These are phyloP conservation scores for Geotrichum europaeum DNA, from an alignment of 1,139 yeast species.

Conservation along the genomic window DNA sequence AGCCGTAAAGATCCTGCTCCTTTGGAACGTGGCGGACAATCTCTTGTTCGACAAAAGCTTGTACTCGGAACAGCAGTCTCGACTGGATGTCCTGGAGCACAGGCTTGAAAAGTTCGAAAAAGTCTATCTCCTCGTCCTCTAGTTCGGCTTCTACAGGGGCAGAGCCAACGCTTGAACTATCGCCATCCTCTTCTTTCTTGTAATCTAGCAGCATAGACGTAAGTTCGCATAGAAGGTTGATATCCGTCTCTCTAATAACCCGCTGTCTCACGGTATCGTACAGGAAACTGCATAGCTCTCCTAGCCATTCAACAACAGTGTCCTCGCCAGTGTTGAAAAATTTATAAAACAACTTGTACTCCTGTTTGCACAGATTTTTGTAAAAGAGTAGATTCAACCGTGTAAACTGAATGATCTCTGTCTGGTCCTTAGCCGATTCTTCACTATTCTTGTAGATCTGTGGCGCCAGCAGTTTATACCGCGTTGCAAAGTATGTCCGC, in stretches of 20 bases:
- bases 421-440: constrained; percentile 23
- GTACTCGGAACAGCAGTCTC: constrained; percentile 71
- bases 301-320: constrained; percentile 50
- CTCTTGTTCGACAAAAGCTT: constrained; percentile 61
- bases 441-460: constrained; percentile 35
- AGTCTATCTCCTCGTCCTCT: constrained; percentile 36
- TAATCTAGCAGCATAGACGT: constrained; percentile 64
- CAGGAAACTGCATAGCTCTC: constrained; percentile 62
- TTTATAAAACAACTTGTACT: constrained; percentile 49
- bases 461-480: constrained; percentile 45
- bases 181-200: constrained; percentile 49
- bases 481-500: constrained; percentile 52
- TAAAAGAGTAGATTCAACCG: constrained; percentile 31
- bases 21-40: constrained; percentile 62
- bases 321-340: constrained; percentile 43
- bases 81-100: constrained; percentile 72
- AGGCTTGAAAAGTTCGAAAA: constrained; percentile 61
- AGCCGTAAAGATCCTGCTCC: constrained; percentile 53
- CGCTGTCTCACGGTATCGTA: constrained; percentile 63
- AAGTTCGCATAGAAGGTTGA: constrained; percentile 65
- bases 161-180: constrained; percentile 15
- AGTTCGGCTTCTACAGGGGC: not conserved
- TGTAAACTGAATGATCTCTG: constrained; percentile 29
- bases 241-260: constrained; percentile 62
- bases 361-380: constrained; percentile 57